These are phyloP conservation scores for Pythium periplocum DNA, from an alignment of 352 stramenopile species.

Conservation along the genomic window DNA sequence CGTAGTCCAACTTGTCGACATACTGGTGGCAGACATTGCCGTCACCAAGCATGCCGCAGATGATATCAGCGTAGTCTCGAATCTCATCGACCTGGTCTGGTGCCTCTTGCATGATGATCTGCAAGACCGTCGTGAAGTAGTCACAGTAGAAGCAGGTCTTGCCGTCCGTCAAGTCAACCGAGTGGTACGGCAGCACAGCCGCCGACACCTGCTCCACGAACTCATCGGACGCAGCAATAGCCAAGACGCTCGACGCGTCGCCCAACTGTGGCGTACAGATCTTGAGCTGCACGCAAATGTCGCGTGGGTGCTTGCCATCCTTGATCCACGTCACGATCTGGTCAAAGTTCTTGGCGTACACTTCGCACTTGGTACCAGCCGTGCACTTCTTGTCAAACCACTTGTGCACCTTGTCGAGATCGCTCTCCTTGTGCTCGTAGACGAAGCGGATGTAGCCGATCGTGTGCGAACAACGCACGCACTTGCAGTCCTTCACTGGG, in stretches of 20 bases:
- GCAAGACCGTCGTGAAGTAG: constrained; percentile 33
- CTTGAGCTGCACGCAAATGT: constrained; percentile 33
- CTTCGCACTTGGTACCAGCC: constrained; percentile 37
- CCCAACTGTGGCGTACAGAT: constrained; percentile 26
- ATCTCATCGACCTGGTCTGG: constrained; percentile 43
- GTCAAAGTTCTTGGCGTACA: constrained; percentile 49
- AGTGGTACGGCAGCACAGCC: constrained; percentile 1
- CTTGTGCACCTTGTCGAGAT: constrained; percentile 38
- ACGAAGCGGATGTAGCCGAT: constrained; percentile 37
- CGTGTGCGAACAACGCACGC: constrained; percentile 45
- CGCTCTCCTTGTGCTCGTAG: constrained; percentile 23
- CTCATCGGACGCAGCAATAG: neutral
- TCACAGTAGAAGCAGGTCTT: constrained; percentile 63
- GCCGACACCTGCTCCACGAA: neutral
- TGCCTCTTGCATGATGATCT: constrained; percentile 40
- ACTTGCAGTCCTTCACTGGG: constrained; percentile 20
- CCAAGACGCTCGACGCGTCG: neutral
- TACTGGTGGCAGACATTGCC: constrained; percentile 45
- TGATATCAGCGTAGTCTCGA: constrained; percentile 44
- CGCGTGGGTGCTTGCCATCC: constrained; percentile 32
- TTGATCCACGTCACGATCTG: constrained; percentile 48
- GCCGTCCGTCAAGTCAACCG: constrained; percentile 12
- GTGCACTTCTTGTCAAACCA: constrained; percentile 39
- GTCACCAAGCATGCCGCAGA: constrained; percentile 44
- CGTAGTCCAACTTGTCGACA: constrained; percentile 32